phyloP scores from a whole-genome alignment of 495 filamentous ascomycete genomes.

The Penicillium bialowiezense region DNA sequence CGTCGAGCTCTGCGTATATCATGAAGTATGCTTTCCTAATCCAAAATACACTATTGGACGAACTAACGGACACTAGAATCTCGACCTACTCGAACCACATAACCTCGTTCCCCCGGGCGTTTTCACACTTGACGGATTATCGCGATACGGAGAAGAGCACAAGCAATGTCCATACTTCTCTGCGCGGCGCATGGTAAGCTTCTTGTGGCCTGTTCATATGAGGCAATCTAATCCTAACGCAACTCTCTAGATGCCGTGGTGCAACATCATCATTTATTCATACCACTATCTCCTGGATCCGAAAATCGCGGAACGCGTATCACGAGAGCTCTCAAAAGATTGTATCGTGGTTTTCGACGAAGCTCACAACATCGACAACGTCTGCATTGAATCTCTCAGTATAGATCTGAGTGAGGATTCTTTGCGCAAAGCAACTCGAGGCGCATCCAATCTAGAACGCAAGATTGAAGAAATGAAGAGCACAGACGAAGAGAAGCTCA shows the following conservation, averaged over 20 bases:
- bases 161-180: constrained; percentile 99
- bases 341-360: constrained; percentile 99
- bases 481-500: constrained; percentile 85
- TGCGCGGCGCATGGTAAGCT: constrained; percentile 82
- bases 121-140: constrained; percentile 88
- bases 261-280: constrained; percentile 99
- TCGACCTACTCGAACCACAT: constrained; percentile 90
- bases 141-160: constrained; percentile 86
- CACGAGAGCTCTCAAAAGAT: constrained; percentile 93
- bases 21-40: constrained; percentile 61
- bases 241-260: constrained; percentile 78
- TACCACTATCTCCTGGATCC: constrained; percentile 98
- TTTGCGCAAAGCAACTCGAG: constrained; percentile 79
- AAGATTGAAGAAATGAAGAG: constrained; percentile 91
- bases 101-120: constrained; percentile 91
- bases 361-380: constrained; percentile 99
- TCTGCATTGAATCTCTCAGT: constrained; percentile 96
- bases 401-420: constrained; percentile 97
- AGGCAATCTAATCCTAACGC: constrained; percentile 8
- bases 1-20: constrained; percentile 90
- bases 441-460: constrained; percentile 83
- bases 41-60: background rate
- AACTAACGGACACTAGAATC: constrained; percentile 57
- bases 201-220: background rate
- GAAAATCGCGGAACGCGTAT: constrained; percentile 96